Percentiles rank a stretch among this genome's conserved stretches.
phyloP scores from a whole-genome alignment of 805 yeast genomes.

The Metschnikowia henanensis region DNA sequence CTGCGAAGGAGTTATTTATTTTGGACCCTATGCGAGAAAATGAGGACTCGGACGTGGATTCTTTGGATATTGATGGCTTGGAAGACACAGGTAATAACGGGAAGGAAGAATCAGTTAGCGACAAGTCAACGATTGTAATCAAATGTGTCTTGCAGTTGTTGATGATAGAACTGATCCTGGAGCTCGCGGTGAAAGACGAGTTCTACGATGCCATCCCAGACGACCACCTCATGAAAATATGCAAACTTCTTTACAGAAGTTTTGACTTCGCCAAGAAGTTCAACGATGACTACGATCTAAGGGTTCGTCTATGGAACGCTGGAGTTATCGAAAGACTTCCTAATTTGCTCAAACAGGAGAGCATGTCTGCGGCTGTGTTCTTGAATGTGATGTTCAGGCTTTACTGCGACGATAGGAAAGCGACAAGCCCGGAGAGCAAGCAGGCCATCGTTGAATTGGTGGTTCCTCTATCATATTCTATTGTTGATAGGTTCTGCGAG shows the following conservation, averaged over 20 bases:
- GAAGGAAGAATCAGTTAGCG: neutral
- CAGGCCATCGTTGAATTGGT: constrained; percentile 51
- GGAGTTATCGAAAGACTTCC: constrained; percentile 93
- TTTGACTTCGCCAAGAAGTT: constrained; percentile 83
- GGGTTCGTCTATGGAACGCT: constrained; percentile 88
- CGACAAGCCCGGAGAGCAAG: constrained; percentile 46
- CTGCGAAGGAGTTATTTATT: constrained; percentile 81
- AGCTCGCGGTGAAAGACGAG: constrained; percentile 66
- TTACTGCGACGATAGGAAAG: constrained; percentile 63
- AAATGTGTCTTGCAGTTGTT: constrained; percentile 89
- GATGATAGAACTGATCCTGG: constrained; percentile 84
- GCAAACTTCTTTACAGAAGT: constrained; percentile 61
- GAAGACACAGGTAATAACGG: constrained; percentile 10
- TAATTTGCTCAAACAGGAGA: constrained; percentile 87
- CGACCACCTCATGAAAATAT: constrained; percentile 56
- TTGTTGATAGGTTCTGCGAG: constrained; percentile 66
- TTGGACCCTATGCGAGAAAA: constrained; percentile 46
- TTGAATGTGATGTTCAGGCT: constrained; percentile 77
- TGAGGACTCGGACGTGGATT: constrained; percentile 25
- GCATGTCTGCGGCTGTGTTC: constrained; percentile 84
- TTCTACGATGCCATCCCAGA: constrained; percentile 74
- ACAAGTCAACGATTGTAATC: constrained; percentile 75
- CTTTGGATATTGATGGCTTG: constrained; percentile 15
- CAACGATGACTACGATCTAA: constrained; percentile 83
- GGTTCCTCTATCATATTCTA: constrained; percentile 65